These are phyloP conservation scores for Hypoxylon sp. DNA, from an alignment of 2,329 filamentous ascomycete genomes.

Conservation along the genomic window DNA sequence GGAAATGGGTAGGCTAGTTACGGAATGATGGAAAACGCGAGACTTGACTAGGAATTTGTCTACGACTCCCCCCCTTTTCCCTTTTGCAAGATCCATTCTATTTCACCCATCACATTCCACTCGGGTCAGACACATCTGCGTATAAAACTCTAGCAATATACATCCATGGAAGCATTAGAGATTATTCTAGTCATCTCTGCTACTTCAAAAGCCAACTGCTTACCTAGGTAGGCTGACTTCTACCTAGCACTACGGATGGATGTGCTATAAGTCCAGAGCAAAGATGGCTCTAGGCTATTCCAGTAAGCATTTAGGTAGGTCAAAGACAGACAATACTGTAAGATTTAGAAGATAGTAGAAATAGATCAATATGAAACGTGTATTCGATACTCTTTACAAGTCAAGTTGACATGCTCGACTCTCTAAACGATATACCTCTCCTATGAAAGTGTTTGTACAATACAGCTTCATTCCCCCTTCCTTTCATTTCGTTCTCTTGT, in stretches of 20 bases:
- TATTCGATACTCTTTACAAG: slow-evolving; percentile 7
- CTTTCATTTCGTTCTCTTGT: neutral
- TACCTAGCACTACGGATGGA: too few relatives aligned
- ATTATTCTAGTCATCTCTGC: too few relatives aligned
- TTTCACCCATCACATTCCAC: neutral
- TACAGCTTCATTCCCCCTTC: neutral
- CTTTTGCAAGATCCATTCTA: neutral
- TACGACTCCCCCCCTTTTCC: neutral
- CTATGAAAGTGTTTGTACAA: slow-evolving; percentile 14
- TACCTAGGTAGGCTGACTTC: too few relatives aligned
- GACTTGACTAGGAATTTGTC: neutral
- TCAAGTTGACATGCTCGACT: neutral
- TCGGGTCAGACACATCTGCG: neutral
- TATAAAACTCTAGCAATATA: too few relatives aligned
- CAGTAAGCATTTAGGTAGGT: too few relatives aligned
- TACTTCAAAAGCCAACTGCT: too few relatives aligned
- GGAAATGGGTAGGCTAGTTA: neutral
- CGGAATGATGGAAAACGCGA: neutral
- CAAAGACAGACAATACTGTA: neutral
- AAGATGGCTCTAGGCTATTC: too few relatives aligned
- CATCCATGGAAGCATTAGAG: too few relatives aligned
- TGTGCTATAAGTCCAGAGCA: too few relatives aligned
- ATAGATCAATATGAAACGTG: neutral
- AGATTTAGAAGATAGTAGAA: neutral
- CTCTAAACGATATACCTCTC: neutral